Percentiles rank a stretch among this genome's conserved stretches.
Evolutionary conservation across 305 asterid species (phyloP).

Genomic region (Rubia tinctorum): DNA sequence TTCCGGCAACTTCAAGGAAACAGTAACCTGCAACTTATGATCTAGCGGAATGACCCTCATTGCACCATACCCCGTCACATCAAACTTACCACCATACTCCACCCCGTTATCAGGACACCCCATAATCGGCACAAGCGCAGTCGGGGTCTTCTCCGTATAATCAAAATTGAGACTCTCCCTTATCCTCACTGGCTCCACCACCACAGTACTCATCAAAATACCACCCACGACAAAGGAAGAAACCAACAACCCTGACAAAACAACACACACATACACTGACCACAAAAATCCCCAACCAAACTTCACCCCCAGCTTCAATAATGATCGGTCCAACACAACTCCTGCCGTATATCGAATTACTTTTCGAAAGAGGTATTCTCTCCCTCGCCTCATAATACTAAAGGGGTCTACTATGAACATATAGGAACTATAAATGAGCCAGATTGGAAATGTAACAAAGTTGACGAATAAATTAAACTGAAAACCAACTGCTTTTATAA

Average conservation of each 20-base stretch:
- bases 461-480: slow-evolving; percentile 49
- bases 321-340: slow-evolving; percentile 39
- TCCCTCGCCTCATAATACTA: slow-evolving; percentile 36
- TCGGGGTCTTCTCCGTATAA: slow-evolving; percentile 71
- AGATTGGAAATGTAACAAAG: slow-evolving; percentile 40
- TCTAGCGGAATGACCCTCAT: slow-evolving; percentile 56
- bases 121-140: slow-evolving; percentile 62
- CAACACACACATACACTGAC: slow-evolving; percentile 71
- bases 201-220: slow-evolving; percentile 42
- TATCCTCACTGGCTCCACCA: slow-evolving; percentile 75
- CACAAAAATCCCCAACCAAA: slow-evolving; percentile 90
- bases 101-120: slow-evolving; percentile 31
- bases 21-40: slow-evolving; percentile 70
- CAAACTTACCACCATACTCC: slow-evolving; percentile 36
- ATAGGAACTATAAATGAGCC: slow-evolving; percentile 45
- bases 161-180: slow-evolving; percentile 68
- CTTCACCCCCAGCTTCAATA: slow-evolving; percentile 70
- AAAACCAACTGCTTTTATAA: slow-evolving; percentile 51
- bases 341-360: slow-evolving; percentile 29
- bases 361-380: slow-evolving; percentile 30
- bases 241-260: slow-evolving; percentile 58
- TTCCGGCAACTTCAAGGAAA: slow-evolving; percentile 70
- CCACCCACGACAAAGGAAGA: slow-evolving; percentile 71
- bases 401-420: slow-evolving; percentile 70
- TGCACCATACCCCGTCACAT: slow-evolving; percentile 28